Percentiles rank a stretch among this genome's conserved stretches.
phyloP scores from a whole-genome alignment of 495 filamentous ascomycete species.

The Cenococcum geophilum region DNA sequence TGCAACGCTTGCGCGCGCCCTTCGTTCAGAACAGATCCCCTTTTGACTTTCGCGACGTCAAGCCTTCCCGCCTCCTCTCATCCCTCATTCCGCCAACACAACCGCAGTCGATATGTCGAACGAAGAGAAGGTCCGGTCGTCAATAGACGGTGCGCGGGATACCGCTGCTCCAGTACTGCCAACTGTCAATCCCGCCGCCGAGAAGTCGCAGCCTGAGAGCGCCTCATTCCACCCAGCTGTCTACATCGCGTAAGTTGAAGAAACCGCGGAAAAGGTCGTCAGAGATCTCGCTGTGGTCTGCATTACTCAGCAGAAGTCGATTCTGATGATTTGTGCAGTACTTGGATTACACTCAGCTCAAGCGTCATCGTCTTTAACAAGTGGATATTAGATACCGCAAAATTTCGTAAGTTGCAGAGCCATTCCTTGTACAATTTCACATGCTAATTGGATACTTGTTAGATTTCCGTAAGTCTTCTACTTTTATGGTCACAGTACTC shows the following conservation, averaged over 20 bases:
- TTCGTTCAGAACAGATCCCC: not conserved
- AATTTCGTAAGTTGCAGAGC: slow-evolving; percentile 65
- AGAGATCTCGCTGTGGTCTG: not conserved
- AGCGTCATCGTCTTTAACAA: slow-evolving; percentile 98
- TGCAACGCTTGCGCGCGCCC: slow-evolving; percentile 3
- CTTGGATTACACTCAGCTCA: slow-evolving; percentile 88
- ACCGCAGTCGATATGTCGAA: slow-evolving; percentile 46
- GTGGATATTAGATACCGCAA: slow-evolving; percentile 77
- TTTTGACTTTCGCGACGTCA: not conserved
- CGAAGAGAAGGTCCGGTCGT: slow-evolving; percentile 72
- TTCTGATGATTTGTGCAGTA: slow-evolving; percentile 47
- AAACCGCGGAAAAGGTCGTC: not conserved
- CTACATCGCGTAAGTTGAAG: slow-evolving; percentile 72
- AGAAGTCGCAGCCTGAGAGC: slow-evolving; percentile 55
- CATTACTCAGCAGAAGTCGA: not conserved
- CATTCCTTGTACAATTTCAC: not conserved
- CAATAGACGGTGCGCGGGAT: slow-evolving; percentile 58
- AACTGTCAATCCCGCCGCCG: slow-evolving; percentile 64
- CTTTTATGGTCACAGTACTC: not conserved
- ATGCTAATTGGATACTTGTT: not conserved
- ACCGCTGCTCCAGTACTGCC: slow-evolving; percentile 62
- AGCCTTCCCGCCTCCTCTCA: not conserved
- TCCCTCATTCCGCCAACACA: not conserved
- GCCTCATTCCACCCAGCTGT: slow-evolving; percentile 70
- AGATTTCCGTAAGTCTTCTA: slow-evolving; percentile 39